phyloP scores from a whole-genome alignment of 352 stramenopile species.

The Globisporangium spinosum region DNA sequence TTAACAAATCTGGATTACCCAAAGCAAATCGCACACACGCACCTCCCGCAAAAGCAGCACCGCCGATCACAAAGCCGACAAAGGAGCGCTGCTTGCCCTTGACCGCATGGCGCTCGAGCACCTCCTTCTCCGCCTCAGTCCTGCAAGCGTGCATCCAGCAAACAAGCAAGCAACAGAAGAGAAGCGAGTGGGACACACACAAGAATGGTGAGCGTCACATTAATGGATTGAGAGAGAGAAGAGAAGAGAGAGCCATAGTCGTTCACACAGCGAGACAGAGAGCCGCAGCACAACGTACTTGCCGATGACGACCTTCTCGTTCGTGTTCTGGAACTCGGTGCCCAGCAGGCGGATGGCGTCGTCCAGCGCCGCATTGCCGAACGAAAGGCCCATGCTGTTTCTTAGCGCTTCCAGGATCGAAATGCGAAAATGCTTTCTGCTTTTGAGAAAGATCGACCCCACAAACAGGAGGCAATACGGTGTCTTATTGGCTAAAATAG shows the following conservation, averaged over 20 bases:
- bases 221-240: background rate
- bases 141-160: constrained; percentile 20
- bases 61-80: constrained; percentile 38
- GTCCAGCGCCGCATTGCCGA: constrained; percentile 39
- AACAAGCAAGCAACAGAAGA: background rate
- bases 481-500: background rate
- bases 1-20: background rate
- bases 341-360: constrained; percentile 66
- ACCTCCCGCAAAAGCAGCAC: constrained; percentile 27
- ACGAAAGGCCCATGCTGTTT: constrained; percentile 14
- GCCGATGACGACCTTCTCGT: constrained; percentile 45
- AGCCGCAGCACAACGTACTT: constrained; percentile 32
- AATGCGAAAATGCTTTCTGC: too few relatives aligned
- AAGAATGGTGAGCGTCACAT: background rate
- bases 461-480: background rate
- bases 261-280: background rate
- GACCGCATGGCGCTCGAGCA: constrained; percentile 47
- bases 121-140: constrained; percentile 56
- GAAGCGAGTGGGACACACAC: background rate
- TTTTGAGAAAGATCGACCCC: background rate
- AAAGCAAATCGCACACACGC: background rate
- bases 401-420: background rate
- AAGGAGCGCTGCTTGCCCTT: constrained; percentile 44
- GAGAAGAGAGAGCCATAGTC: background rate
- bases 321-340: constrained; percentile 49